Conservation (phyloP, 202 grass and related monocot genomes). For the Elaeis oleifera region DNA sequence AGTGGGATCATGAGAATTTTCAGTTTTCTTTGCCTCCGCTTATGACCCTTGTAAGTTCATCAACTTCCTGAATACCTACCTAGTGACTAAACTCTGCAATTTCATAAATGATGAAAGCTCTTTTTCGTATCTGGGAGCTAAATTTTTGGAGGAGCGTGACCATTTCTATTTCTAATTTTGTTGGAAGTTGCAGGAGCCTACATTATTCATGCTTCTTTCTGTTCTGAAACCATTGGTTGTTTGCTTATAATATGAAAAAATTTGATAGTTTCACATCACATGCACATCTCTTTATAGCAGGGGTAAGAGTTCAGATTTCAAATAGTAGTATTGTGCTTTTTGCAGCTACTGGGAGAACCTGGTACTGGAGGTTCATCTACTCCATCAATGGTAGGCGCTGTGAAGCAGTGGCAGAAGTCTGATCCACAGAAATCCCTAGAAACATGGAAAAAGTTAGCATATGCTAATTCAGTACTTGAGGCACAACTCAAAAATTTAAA, state of each 20-base stretch:
- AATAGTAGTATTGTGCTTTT: constrained; percentile 12
- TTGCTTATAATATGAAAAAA: no score
- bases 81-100: not conserved
- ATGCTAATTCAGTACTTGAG: constrained; percentile 66
- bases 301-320: not conserved
- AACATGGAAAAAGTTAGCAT: constrained; percentile 60
- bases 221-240: no score
- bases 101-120: no score
- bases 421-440: constrained; percentile 73
- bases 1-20: constrained; percentile 77
- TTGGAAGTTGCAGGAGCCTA: no score
- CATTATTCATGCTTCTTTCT: no score
- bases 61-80: constrained; percentile 7
- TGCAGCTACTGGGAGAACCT: constrained; percentile 88
- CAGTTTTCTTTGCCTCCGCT: constrained; percentile 81
- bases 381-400: constrained; percentile 90
- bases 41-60: constrained; percentile 68
- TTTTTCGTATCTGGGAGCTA: no score
- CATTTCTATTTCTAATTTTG: no score
- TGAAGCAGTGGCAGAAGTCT: constrained; percentile 80
- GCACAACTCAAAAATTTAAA: constrained; percentile 59
- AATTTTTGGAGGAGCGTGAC: no score
- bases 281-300: no score
- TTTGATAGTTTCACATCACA: no score
- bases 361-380: constrained; percentile 90